These are phyloP conservation scores for Paraleonurus japonicus DNA, from an alignment of 257 asterid species.

Conservation along the genomic window DNA sequence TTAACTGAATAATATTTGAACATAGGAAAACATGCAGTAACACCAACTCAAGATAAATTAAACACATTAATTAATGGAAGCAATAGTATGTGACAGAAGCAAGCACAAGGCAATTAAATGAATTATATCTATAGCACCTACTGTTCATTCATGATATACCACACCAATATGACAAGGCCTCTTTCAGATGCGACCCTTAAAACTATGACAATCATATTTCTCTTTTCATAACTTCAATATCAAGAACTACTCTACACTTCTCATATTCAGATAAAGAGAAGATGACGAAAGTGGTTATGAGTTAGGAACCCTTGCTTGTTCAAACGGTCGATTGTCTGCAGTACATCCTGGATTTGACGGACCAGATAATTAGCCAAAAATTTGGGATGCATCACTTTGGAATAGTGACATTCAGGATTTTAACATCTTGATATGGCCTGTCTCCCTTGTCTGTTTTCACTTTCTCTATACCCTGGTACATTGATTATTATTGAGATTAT, in stretches of 20 bases:
- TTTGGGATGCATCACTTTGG: slow-evolving; percentile 48
- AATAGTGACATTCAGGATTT: slow-evolving; percentile 85
- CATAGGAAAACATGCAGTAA: no score
- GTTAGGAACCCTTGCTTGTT: not conserved
- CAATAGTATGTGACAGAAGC: no score
- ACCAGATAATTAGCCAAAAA: not conserved
- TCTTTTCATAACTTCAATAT: not conserved
- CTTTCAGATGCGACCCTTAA: not conserved
- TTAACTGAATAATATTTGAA: no score
- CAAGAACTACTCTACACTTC: not conserved
- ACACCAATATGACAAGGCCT: not conserved
- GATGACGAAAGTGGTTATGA: not conserved
- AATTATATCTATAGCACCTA: not conserved
- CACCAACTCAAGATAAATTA: no score
- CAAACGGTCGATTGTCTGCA: not conserved
- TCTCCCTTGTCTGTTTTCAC: slow-evolving; percentile 91
- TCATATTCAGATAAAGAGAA: not conserved
- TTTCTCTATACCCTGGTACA: slow-evolving; percentile 78
- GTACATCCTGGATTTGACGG: slow-evolving; percentile 6
- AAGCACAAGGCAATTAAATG: no score
- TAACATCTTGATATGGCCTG: slow-evolving; percentile 90
- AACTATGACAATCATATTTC: not conserved
- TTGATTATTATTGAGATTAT: not conserved
- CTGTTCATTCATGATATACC: not conserved
- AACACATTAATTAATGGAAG: no score